These are phyloP conservation scores for Larix sibirica DNA, from an alignment of 83 land plant genomes.

Conservation along the genomic window DNA sequence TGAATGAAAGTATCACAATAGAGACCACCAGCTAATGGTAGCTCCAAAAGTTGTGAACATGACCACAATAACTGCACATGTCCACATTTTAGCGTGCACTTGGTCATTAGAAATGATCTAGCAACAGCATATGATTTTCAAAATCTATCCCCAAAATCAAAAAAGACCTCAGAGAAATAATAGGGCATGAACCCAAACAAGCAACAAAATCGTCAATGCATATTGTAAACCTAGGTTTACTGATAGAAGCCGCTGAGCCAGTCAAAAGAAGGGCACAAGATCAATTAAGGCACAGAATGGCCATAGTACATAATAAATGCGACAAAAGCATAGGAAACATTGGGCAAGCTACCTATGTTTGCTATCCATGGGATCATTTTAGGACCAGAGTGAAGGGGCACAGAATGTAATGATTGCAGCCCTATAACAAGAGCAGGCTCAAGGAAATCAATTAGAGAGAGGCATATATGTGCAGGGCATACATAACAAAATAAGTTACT, in stretches of 20 bases:
- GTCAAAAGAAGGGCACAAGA: not conserved
- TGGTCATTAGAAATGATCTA: not conserved
- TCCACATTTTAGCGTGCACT: not conserved
- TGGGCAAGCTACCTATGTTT: too few relatives aligned
- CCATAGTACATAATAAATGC: too few relatives aligned
- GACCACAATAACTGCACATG: slow-evolving; percentile 1
- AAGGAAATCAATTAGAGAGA: too few relatives aligned
- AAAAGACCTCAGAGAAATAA: not conserved
- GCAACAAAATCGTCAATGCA: too few relatives aligned
- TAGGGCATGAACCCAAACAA: not conserved
- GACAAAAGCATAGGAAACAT: too few relatives aligned
- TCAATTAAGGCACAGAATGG: not conserved
- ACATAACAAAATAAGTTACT: too few relatives aligned
- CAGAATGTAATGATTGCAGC: too few relatives aligned
- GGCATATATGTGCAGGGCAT: too few relatives aligned
- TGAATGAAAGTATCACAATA: too few relatives aligned
- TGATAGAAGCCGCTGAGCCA: not conserved
- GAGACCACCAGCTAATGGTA: too few relatives aligned
- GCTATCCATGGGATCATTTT: not conserved
- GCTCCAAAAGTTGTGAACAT: too few relatives aligned
- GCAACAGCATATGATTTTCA: not conserved
- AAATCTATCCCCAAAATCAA: not conserved
- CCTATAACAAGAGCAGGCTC: not conserved
- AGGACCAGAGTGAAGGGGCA: not conserved
- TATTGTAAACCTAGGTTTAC: not conserved